phyloP scores from a whole-genome alignment of 768 basidiomycete genomes.

The Leccinum obscurum region DNA sequence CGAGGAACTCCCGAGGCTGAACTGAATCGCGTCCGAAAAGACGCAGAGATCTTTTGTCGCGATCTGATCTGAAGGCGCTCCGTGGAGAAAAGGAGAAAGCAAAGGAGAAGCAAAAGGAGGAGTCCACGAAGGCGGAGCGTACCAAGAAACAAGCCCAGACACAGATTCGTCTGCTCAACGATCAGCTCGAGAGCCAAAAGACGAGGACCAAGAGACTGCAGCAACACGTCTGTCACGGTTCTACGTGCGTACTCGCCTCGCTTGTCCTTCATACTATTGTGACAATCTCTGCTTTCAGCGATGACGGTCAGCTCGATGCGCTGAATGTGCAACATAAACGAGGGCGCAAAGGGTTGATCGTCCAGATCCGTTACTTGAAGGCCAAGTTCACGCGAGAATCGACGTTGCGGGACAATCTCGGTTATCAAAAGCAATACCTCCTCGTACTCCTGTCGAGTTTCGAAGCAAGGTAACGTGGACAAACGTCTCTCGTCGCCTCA shows the following conservation, averaged over 20 bases:
- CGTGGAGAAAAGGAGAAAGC: constrained; percentile 66
- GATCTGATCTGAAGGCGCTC: constrained; percentile 61
- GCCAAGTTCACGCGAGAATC: constrained; percentile 88
- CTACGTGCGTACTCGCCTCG: constrained; percentile 44
- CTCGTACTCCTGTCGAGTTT: constrained; percentile 67
- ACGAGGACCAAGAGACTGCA: constrained; percentile 40
- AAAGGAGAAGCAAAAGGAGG: constrained; percentile 41
- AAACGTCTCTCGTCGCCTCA: neutral
- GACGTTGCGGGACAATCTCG: constrained; percentile 69
- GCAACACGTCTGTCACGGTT: constrained; percentile 51
- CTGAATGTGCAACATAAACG: constrained; percentile 71
- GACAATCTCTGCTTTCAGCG: constrained; percentile 28
- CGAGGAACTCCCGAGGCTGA: constrained; percentile 78
- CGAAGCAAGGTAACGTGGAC: constrained; percentile 59
- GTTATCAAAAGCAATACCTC: constrained; percentile 88
- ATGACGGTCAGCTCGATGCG: constrained; percentile 51
- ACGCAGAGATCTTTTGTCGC: constrained; percentile 75
- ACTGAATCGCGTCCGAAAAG: constrained; percentile 68
- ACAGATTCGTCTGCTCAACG: constrained; percentile 64
- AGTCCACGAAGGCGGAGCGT: constrained; percentile 55
- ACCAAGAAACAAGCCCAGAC: constrained; percentile 66
- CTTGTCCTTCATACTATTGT: constrained; percentile 3
- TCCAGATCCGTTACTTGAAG: constrained; percentile 91
- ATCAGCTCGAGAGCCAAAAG: constrained; percentile 59
- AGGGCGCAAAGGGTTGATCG: constrained; percentile 88